Conservation (phyloP, 345 rosid species). For the Sonneratia caseolaris region DNA sequence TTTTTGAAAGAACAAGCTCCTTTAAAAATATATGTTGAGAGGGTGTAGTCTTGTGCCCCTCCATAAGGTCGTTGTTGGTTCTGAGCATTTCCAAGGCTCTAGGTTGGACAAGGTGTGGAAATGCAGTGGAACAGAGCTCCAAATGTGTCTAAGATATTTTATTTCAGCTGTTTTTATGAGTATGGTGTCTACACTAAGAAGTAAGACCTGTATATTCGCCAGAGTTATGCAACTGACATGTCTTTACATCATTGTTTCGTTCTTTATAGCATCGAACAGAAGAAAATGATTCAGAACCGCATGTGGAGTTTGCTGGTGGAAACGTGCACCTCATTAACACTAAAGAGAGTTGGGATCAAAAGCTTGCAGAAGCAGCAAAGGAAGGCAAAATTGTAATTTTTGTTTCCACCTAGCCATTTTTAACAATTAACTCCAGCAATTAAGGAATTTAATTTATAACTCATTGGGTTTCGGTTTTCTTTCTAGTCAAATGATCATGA, state of each 20-base stretch:
- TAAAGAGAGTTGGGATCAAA: constrained; percentile 62
- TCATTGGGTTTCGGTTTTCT: neutral
- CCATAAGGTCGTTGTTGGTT: neutral
- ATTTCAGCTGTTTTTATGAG: neutral
- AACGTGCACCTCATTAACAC: constrained; percentile 52
- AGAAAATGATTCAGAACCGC: constrained; percentile 26
- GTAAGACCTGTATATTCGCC: neutral
- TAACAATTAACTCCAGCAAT: no score
- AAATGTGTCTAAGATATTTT: neutral
- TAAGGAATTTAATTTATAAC: neutral
- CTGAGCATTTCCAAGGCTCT: no score
- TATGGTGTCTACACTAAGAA: neutral
- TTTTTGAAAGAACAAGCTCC: neutral
- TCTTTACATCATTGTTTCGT: neutral
- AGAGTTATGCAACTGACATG: neutral
- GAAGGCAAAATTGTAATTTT: constrained; percentile 56
- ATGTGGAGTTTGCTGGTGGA: constrained; percentile 46
- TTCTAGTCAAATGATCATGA: neutral
- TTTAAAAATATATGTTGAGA: neutral
- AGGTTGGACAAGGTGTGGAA: no score
- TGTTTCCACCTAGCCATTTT: neutral
- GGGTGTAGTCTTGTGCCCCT: neutral
- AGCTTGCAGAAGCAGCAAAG: constrained; percentile 55
- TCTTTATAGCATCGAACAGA: constrained; percentile 22
- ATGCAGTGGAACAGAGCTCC: no score